Percentiles rank a stretch among this genome's conserved stretches.
Evolutionary conservation across 2,329 filamentous ascomycete genomes (phyloP).

Genomic region (Falciphora oryzae): DNA sequence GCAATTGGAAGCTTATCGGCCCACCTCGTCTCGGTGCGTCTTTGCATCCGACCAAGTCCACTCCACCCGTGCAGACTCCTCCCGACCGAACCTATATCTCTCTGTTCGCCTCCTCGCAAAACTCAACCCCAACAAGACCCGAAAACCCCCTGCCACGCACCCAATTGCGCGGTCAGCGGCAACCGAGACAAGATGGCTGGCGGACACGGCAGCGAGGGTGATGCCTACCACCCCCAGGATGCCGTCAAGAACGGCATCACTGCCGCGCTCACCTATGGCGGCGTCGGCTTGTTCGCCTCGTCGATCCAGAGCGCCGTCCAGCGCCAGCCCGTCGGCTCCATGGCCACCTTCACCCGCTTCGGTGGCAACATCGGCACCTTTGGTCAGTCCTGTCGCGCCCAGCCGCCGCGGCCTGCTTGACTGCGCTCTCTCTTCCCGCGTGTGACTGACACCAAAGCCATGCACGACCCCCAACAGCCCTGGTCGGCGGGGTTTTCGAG

Average conservation of each 20-base stretch:
- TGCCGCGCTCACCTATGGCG: constrained; percentile 49
- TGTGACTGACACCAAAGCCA: background rate
- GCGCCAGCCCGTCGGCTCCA: constrained; percentile 73
- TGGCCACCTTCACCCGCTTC: constrained; percentile 73
- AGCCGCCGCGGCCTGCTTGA: background rate
- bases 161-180: background rate
- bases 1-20: constrained; percentile 10
- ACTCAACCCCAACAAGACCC: constrained; percentile 3
- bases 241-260: constrained; percentile 51
- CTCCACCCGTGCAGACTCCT: background rate
- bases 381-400: constrained; percentile 40
- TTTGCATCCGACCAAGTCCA: constrained; percentile 2
- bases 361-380: constrained; percentile 67
- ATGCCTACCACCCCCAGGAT: constrained; percentile 40
- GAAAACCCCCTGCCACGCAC: background rate
- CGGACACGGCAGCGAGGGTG: constrained; percentile 16
- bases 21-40: constrained; percentile 2
- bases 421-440: background rate
- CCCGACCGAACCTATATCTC: background rate
- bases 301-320: constrained; percentile 78
- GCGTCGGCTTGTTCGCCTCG: constrained; percentile 47
- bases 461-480: constrained; percentile 35
- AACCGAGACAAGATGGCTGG: background rate
- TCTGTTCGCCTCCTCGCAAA: background rate
- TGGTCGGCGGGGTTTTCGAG: constrained; percentile 67